Base-by-base conservation (phyloP, 305 asterid species). In the Nicotiana rustica region DNA sequence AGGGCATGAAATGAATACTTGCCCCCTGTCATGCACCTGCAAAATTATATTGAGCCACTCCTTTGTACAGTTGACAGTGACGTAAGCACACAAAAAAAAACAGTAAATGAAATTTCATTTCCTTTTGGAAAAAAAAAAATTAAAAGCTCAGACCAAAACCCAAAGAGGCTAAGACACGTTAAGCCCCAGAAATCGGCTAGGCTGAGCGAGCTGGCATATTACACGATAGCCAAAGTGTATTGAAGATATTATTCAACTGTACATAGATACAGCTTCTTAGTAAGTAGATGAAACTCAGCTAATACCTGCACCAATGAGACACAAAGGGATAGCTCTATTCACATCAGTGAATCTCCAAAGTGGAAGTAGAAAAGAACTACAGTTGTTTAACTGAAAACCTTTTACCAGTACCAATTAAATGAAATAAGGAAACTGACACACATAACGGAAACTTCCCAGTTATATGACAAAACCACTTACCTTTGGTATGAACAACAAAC, bases 1-100 rank as follows among this genome's bases (percentile, higher is more conserved):
- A 78, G 89, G 78, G 84, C 99, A 96, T 21, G 98, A 94, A 66
- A 93, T 77, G 81, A 94, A 93, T 70, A 96, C 95, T 84, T 94
- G 99, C 77, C 97, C 99, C 91, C 98, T 91, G 86, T 96, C 99
- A 82, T 92, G 98, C 86, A 96, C 97, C 99, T 96, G 92, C 82
- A 90, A 82, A 67, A 55, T 80, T 55, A 55, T 52, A 67, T 75
- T 15, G 1, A 64, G 82, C 9, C n/a, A 4, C 56, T 55, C 49
- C 66, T 31, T 76, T 9, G 12, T 55, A 76, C 3, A 49, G 31
- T 29, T 29, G 31, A 41, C 2, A 41, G 49, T 55, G 66, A 55
- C 6, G 55, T 65, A 29, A 59, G 56, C 47, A 17, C 10, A 14
- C 52, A 14, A 8, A 21, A 73, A 47, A 47, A 44, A 71, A 8